Evolutionary conservation across 805 yeast species (phyloP).

Genomic region (Hyphopichia homilentoma): DNA sequence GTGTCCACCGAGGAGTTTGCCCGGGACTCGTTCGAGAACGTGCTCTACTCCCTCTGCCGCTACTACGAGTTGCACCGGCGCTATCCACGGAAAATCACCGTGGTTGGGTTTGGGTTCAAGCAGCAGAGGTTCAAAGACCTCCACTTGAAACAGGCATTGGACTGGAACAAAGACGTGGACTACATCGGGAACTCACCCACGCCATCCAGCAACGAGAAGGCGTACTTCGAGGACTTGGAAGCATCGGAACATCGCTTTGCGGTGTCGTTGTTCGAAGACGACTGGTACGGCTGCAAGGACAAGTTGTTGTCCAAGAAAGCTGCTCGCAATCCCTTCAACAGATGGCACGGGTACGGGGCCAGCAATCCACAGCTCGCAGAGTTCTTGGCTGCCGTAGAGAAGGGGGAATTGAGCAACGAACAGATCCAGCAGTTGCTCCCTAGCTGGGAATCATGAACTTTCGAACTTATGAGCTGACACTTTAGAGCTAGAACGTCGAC

Average conservation of each 20-base stretch:
- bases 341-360: slow-evolving; percentile 33
- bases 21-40: slow-evolving; percentile 76
- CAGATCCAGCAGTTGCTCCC: slow-evolving; percentile 3
- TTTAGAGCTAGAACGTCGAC: too few relatives aligned
- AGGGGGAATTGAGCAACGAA: slow-evolving; percentile 4
- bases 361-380: slow-evolving; percentile 17
- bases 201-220: slow-evolving; percentile 26
- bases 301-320: slow-evolving; percentile 46
- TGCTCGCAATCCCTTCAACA: slow-evolving; percentile 54
- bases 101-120: slow-evolving; percentile 78
- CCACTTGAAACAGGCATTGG: slow-evolving; percentile 51
- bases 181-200: slow-evolving; percentile 60
- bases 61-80: slow-evolving; percentile 43
- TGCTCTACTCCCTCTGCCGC: slow-evolving; percentile 55
- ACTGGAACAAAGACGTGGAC: slow-evolving; percentile 33
- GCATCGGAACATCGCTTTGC: slow-evolving; percentile 53
- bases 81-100: slow-evolving; percentile 51
- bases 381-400: slow-evolving; percentile 12
- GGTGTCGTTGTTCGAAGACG: slow-evolving; percentile 46
- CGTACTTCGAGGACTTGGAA: slow-evolving; percentile 44
- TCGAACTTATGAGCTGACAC: too few relatives aligned
- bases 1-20: slow-evolving; percentile 66
- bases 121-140: slow-evolving; percentile 50
- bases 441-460: too few relatives aligned
- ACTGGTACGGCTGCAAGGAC: slow-evolving; percentile 53